Base-by-base conservation (phyloP, 148 eudicot genomes). In the Arbutus unedo region DNA sequence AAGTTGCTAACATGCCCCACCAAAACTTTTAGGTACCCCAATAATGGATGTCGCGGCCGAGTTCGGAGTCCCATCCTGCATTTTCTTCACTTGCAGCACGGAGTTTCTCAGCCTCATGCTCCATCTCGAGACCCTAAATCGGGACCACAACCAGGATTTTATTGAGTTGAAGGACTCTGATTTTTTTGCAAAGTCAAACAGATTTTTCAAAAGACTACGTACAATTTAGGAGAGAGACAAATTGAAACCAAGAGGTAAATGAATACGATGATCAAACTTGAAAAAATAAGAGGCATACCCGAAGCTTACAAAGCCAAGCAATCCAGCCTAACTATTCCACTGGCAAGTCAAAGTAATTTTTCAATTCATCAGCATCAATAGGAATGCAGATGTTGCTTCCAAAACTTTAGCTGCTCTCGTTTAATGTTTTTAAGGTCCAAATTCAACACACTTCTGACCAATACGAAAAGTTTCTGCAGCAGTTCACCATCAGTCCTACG, bases 401-500 rank as follows among this genome's bases (percentile, higher is more conserved):
- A 91, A 89, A 96, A 96, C 88, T 96, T 96, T 51, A 95, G 93
- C 81, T 96, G 98, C n/a, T 96, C 99, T 86, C 94, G 98, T 81
- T 91, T 96, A 38, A 91, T 92, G 79, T 93, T 96, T 88, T 96
- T 96, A 76, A 89, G 87, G 87, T 94, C 99, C 81, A 96, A 77
- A 81, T 94, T 94, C 91, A 96, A 86, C 82, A 93, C 99, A 84
- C 97, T 94, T 87, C 94, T 91, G 62, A 96, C 99, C 76, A 91
- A 77, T 81, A 90, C 73, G 83, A 94, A 92, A 82, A 93, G 87
- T 74, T 92, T 93, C 85, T 96, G 97, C 79, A 96, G 93, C 8
- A 97, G 97, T 84, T 96, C 98, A 81, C 85, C 91, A 82, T 96
- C 99, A 81, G 88, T 80, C 84, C 99, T 85, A 78, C 94, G 92